Conservation (phyloP, 176 grass and related monocot species). For the sorghum (Sorghum bicolor) region Sorghum_bicolor_NCBIv3 NC_012873.2:65037001-65037500, state of each 20-base stretch:
- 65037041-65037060: neutral
- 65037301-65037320: neutral
- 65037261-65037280: neutral
- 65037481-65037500: neutral
- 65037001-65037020: neutral
- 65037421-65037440: neutral
- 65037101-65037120: neutral
- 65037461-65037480: neutral
- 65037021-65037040: neutral
- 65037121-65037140: neutral
- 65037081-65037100: neutral
- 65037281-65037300: neutral
- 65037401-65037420: neutral
- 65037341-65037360: slow-evolving; percentile 1
- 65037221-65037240: neutral
- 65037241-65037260: neutral
- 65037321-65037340: neutral
- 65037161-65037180: neutral
- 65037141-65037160: neutral
- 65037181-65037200: neutral
- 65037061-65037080: slow-evolving; percentile 17
- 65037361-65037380: neutral
- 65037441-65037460: neutral
- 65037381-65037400: neutral
- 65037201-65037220: neutral